A percentile compares a stretch with the other conserved stretches of the same genome.
These are phyloP conservation scores for Raphanus raphanistrum DNA, from an alignment of 345 rosid species.

Conservation along the genomic window DNA sequence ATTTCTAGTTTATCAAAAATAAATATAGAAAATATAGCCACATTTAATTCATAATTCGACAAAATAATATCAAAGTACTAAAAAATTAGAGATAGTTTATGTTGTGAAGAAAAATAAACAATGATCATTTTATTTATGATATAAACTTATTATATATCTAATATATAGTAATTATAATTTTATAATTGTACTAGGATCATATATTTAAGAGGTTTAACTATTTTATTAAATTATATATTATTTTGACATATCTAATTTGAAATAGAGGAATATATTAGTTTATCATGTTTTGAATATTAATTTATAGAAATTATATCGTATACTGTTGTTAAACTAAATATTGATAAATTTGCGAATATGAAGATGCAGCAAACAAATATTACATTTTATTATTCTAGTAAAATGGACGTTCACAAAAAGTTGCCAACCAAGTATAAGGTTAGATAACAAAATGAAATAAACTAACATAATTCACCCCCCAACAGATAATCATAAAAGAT, in stretches of 20 bases:
- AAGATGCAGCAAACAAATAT: not conserved
- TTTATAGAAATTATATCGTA: not conserved
- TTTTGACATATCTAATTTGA: not conserved
- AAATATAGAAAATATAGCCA: not conserved
- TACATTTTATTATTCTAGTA: not conserved
- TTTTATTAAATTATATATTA: too few relatives aligned
- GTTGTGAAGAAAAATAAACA: not conserved
- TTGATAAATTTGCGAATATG: not conserved
- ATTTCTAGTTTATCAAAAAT: too few relatives aligned
- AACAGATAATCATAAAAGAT: not conserved
- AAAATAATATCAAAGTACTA: not conserved
- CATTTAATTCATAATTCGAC: not conserved
- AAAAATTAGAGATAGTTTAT: not conserved
- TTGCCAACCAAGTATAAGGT: not conserved
- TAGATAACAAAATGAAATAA: not conserved
- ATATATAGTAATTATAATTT: too few relatives aligned
- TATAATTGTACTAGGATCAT: too few relatives aligned
- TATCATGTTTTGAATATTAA: not conserved
- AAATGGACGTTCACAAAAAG: not conserved
- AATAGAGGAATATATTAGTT: not conserved
- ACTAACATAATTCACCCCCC: not conserved
- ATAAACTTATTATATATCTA: not conserved
- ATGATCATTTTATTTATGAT: too few relatives aligned
- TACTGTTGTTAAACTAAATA: not conserved
- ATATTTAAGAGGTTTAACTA: too few relatives aligned